Conservation (phyloP, 73 alveolate species). For the Urostyla sp. region DNA sequence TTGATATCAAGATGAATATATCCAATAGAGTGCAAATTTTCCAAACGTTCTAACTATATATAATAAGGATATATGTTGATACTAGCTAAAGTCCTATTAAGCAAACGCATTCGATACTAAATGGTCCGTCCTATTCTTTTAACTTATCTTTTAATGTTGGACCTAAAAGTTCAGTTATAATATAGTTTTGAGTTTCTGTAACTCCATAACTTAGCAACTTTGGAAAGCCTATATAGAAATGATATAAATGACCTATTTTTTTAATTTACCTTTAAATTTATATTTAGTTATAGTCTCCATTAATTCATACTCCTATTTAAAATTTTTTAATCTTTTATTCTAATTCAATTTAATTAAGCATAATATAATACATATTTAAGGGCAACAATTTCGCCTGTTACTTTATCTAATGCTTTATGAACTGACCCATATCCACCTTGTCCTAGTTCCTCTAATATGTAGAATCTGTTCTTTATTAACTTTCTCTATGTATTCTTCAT, state of each 20-base stretch:
- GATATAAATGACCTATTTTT: not conserved
- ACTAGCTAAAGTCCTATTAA: constrained; percentile 55
- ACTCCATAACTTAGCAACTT: constrained; percentile 25
- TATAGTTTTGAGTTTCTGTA: constrained; percentile 19
- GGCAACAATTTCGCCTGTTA: constrained; percentile 46
- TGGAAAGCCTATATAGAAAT: constrained; percentile 30
- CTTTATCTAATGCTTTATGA: constrained; percentile 44
- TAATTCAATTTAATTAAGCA: not conserved
- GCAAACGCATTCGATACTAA: constrained; percentile 45
- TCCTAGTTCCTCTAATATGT: constrained; percentile 31
- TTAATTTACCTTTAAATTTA: constrained; percentile 22
- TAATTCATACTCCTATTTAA: constrained; percentile 28
- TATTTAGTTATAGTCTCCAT: constrained; percentile 43
- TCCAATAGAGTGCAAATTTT: constrained; percentile 9
- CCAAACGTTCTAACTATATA: constrained; percentile 15
- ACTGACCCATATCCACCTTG: constrained; percentile 56
- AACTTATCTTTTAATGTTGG: constrained; percentile 24
- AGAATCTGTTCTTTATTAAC: constrained; percentile 27
- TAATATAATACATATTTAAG: constrained; percentile 41
- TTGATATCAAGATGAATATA: constrained; percentile 21
- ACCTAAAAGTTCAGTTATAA: constrained; percentile 52
- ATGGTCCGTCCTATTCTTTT: constrained; percentile 49
- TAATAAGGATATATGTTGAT: not conserved
- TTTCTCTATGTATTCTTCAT: constrained; percentile 7
- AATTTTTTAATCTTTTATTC: constrained; percentile 38